Conservation (phyloP, 202 grass and related monocot species). For the Elaeis oleifera region DNA sequence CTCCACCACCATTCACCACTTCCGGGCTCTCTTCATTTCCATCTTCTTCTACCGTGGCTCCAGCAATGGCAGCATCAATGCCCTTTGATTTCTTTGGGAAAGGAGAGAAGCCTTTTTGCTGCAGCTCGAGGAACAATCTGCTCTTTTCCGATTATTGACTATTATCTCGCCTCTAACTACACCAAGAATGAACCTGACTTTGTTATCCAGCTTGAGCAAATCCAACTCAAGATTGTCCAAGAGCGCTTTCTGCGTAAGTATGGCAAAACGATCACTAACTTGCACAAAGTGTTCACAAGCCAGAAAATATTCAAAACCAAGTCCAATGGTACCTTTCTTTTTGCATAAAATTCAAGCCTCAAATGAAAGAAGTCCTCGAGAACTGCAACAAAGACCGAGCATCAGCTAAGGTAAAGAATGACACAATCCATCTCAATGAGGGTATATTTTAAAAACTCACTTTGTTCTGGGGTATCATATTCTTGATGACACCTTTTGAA, state of each 20-base stretch:
- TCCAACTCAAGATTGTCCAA: slow-evolving; percentile 22
- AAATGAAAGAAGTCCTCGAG: slow-evolving; percentile 12
- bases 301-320: too few relatives aligned
- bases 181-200: slow-evolving; percentile 15
- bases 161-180: slow-evolving; percentile 17
- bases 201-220: slow-evolving; percentile 13
- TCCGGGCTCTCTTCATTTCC: background rate
- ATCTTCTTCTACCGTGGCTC: slow-evolving; percentile 7
- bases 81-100: slow-evolving; percentile 21
- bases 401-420: background rate
- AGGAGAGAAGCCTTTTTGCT: slow-evolving; percentile 18
- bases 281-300: too few relatives aligned
- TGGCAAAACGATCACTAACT: background rate
- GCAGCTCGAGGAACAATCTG: slow-evolving; percentile 18
- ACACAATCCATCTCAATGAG: background rate
- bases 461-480: slow-evolving; percentile 15
- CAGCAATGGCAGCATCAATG: slow-evolving; percentile 5
- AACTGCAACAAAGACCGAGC: background rate
- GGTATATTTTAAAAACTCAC: background rate
- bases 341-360: slow-evolving; percentile 11
- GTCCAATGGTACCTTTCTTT: slow-evolving; percentile 9
- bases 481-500: slow-evolving; percentile 6
- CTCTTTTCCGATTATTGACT: slow-evolving; percentile 17
- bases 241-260: slow-evolving; percentile 3
- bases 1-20: background rate